Evolutionary conservation across 2,329 filamentous ascomycete genomes (phyloP), one percentile per base, ranked within the genome.

Genomic region (Sporothrix curviconia): DNA sequence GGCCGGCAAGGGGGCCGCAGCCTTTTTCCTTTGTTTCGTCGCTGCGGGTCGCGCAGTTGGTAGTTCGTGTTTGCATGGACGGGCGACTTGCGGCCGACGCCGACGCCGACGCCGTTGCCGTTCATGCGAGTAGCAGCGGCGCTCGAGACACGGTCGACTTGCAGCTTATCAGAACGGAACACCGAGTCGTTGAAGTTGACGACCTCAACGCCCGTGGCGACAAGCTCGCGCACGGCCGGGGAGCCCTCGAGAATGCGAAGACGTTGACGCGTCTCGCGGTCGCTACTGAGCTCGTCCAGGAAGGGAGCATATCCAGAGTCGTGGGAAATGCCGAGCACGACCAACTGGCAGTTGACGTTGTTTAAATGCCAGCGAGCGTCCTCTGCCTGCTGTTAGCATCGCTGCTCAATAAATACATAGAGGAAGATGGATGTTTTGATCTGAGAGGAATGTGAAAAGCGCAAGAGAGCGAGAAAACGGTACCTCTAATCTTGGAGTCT

Each of bases 291-390:
- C 59, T 82, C 77, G 63, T 82, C 77, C 19, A 86, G 68, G 61
- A 85, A 81, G 8, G 81, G 76, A 4, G 79, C 80, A 64, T 85
- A 86, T 7, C 77, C 77, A 25, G 80, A 73, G 64, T 86, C 82
- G 63, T 85, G 82, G 2, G 81, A 84, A 52, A 85, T 76, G 46
- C 83, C 84, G 36, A 86, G 71, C 34, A 85, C 68, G 49, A 86
- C 74, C 62, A 83, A 78, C 64, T 78, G 81, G 72, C 83, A 86
- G 65, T 83, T 84, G 61, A 75, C 69, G 60, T 85, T 84, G 62
- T 75, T 73, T 47, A 86, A 69, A 66, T 86, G 77, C 76, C 81
- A 85, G 47, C 73, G 71, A 8, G 79, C 72, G 19, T 69, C 72
- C 66, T 82, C 80, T 81, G 60, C n/a, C 0, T 22, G 6, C 3